Evolutionary conservation across 306 rosid species (phyloP).

Genomic region (Prinsepia uniflora): DNA sequence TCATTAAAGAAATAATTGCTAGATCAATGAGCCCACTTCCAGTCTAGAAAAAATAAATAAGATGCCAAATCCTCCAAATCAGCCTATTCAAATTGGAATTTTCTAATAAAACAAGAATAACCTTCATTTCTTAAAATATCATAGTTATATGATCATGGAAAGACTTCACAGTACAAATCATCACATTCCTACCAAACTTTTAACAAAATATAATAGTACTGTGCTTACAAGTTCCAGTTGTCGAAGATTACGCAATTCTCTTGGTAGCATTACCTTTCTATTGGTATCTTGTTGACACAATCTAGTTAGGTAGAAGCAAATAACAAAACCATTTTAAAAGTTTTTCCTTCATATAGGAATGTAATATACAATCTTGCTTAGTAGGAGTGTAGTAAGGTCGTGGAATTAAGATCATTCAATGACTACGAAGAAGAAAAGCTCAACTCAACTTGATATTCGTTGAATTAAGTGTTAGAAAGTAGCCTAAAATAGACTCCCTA

Average conservation of each 20-base stretch:
- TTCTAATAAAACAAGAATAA: not conserved
- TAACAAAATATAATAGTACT: slow-evolving; percentile 8
- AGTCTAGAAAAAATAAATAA: not conserved
- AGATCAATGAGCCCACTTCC: not conserved
- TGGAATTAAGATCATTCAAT: not conserved
- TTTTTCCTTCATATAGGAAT: not conserved
- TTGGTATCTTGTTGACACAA: slow-evolving; percentile 71
- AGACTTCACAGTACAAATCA: not conserved
- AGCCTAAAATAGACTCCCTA: too few relatives aligned
- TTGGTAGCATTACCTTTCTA: slow-evolving; percentile 65
- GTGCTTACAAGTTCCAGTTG: slow-evolving; percentile 76
- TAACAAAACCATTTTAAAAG: slow-evolving; percentile 6
- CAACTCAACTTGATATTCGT: slow-evolving; percentile 9
- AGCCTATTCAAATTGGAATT: not conserved
- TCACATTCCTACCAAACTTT: slow-evolving; percentile 3
- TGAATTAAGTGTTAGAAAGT: too few relatives aligned
- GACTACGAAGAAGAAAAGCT: slow-evolving; percentile 17
- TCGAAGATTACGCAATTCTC: slow-evolving; percentile 77
- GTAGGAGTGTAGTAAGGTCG: slow-evolving; percentile 9
- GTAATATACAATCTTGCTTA: too few relatives aligned
- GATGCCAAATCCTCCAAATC: not conserved
- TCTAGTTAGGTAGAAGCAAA: slow-evolving; percentile 25
- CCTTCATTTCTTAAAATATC: not conserved
- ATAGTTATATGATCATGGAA: not conserved
- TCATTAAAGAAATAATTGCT: not conserved